Base-by-base conservation (phyloP, 352 stramenopile genomes). In the Bremia lactucae region DNA sequence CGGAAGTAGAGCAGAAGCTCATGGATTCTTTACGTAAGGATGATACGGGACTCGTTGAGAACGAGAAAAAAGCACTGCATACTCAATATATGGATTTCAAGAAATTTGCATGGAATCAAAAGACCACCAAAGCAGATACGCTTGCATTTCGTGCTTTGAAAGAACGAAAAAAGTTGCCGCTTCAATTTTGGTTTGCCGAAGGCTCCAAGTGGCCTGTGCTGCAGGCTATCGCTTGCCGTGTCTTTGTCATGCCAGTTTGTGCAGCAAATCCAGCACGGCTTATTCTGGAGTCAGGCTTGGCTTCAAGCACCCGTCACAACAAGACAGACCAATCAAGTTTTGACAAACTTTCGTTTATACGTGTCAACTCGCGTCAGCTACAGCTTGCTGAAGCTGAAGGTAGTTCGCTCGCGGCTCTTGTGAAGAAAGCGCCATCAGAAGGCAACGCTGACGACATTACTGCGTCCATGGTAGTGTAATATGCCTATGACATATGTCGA, bases 141-240 rank as follows among this genome's bases (percentile, higher is more conserved):
- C 62, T 75, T 9, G 59, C 60, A 16, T 66, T 61, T 11, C 52
- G 58, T 2, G 67, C 65, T 44, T 42, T 77, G 24, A 72, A 69
- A 49, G 60, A 75, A 26, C 52, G 65, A 20, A 74, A 65, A 45
- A 72, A 73, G 44, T 69, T 63, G 1, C 52, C 66, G 10, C 21
- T 68, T 10, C 54, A 81, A 40, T 81, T 72, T 36, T 81, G 68
- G 68, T 52, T 81, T 18, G 61, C 49, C 6, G 66, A 81, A n/a
- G 68, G 68, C 4, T 39, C 45, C 0, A 60, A 62, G 25, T 81
- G 68, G 65, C 66, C 68, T n/a, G 25, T 48, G 10, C 45, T 81
- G 2, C 68, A 81, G 26, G 33, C 42, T 8, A 49, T 81, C 7
- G 68, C 58, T n/a, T 72, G 62, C 14, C 49, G 42, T 22, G 38